Evolutionary conservation across 1,284 basidiomycete species (phyloP).

Genomic region (Spongispora temasekensis): DNA sequence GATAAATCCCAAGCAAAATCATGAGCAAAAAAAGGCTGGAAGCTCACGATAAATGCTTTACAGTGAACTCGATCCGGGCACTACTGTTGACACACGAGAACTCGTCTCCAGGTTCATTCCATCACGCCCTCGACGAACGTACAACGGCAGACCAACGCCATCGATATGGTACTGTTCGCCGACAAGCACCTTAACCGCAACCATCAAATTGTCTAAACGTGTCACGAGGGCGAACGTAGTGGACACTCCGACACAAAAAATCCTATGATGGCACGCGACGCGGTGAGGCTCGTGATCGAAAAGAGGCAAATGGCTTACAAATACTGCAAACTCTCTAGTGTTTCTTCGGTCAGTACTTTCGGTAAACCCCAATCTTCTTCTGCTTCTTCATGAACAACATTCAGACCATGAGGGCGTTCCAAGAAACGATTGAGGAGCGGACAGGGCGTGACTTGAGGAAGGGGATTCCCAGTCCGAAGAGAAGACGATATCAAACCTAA

Average conservation of each 20-base stretch:
- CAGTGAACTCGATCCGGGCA: background rate
- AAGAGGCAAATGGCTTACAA: conserved; percentile 38
- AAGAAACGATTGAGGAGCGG: conserved; percentile 79
- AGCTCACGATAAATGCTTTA: background rate
- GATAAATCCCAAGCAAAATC: no score
- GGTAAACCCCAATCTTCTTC: conserved; percentile 74
- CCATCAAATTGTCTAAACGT: conserved; percentile 70
- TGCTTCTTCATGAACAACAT: conserved; percentile 62
- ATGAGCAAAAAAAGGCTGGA: no score
- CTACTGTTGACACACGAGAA: conserved; percentile 8
- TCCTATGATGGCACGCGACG: conserved; percentile 39
- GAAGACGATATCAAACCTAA: conserved; percentile 69
- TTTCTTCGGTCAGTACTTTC: conserved; percentile 61
- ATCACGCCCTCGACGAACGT: conserved; percentile 14
- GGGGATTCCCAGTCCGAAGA: conserved; percentile 70
- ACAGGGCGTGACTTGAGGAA: conserved; percentile 87
- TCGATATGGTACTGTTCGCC: conserved; percentile 81
- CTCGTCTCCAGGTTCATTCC: conserved; percentile 16
- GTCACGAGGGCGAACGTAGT: conserved; percentile 68
- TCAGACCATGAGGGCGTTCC: conserved; percentile 58
- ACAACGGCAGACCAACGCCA: conserved; percentile 51
- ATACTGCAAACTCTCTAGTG: conserved; percentile 70
- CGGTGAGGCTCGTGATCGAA: background rate
- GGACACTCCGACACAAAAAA: conserved; percentile 75
- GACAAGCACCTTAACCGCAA: conserved; percentile 77